A percentile compares a stretch with the other conserved stretches of the same genome.
Evolutionary conservation across 306 rosid species (phyloP).

Genomic region (Pterocarpus santalinus): DNA sequence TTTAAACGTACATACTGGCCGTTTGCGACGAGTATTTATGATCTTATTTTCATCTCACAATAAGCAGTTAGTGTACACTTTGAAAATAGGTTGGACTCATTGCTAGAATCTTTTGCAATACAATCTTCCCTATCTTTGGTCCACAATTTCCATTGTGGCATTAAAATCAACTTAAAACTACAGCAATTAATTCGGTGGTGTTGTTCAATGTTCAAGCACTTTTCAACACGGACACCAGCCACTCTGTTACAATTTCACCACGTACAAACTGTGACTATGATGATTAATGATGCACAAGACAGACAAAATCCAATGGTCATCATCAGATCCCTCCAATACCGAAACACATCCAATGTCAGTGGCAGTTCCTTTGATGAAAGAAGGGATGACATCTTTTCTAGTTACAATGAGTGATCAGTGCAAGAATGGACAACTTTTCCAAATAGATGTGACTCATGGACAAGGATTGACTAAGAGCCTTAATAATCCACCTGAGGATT

Average conservation of each 20-base stretch:
- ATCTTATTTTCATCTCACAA: neutral
- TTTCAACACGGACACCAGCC: slow-evolving; percentile 85
- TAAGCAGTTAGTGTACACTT: no score
- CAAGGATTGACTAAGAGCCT: slow-evolving; percentile 75
- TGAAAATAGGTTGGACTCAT: neutral
- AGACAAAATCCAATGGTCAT: slow-evolving; percentile 79
- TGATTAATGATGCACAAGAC: slow-evolving; percentile 76
- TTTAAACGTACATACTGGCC: neutral
- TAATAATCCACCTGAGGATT: slow-evolving; percentile 43
- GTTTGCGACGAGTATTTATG: neutral
- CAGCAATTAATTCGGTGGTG: neutral
- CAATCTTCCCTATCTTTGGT: neutral
- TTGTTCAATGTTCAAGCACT: slow-evolving; percentile 56
- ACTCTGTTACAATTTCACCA: slow-evolving; percentile 77
- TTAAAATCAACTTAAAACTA: neutral
- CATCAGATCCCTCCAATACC: slow-evolving; percentile 63
- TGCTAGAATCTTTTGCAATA: neutral
- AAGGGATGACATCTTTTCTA: slow-evolving; percentile 77
- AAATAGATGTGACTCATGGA: slow-evolving; percentile 71
- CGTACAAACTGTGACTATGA: slow-evolving; percentile 80
- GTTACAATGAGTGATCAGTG: slow-evolving; percentile 94
- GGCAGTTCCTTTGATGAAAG: slow-evolving; percentile 72
- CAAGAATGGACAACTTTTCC: slow-evolving; percentile 74
- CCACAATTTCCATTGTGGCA: neutral
- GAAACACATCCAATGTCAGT: slow-evolving; percentile 60